phyloP scores from a whole-genome alignment of 768 basidiomycete species.

The Auricularia auricula-judae region DNA sequence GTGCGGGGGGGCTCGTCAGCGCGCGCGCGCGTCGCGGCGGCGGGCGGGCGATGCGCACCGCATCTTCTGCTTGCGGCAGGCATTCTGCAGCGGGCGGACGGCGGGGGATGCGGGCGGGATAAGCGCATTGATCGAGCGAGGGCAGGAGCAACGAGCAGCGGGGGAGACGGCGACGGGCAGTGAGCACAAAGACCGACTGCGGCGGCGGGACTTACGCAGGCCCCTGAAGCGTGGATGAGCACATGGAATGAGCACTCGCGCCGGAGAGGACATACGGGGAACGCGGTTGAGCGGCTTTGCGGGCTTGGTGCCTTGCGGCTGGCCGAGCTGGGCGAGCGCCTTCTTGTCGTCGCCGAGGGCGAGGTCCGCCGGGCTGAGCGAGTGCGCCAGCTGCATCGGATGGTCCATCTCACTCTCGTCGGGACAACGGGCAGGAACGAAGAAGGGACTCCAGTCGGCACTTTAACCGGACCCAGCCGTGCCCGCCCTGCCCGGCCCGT shows the following conservation, averaged over 20 bases:
- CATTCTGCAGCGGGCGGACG: conserved; percentile 47
- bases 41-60: conserved; percentile 48
- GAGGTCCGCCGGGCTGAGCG: not conserved
- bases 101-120: conserved; percentile 7
- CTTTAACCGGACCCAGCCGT: not conserved
- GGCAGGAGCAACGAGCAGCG: not conserved
- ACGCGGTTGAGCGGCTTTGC: conserved; percentile 74
- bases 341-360: conserved; percentile 43
- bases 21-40: not conserved
- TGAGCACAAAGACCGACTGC: not conserved
- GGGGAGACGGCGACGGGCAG: conserved; percentile 2
- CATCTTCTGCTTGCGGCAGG: conserved; percentile 95
- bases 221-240: conserved; percentile 36
- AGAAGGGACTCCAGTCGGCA: not conserved
- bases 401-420: not conserved
- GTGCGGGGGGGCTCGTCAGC: not conserved
- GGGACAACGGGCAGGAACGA: not conserved
- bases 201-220: conserved; percentile 49
- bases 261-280: conserved; percentile 49
- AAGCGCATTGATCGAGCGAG: not conserved
- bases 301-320: conserved; percentile 34
- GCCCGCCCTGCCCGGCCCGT: not conserved
- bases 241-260: conserved; percentile 11
- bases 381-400: not conserved
- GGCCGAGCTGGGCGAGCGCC: conserved; percentile 26